Base-by-base conservation (phyloP, 1,284 basidiomycete genomes). In the Spongispora temasekensis region DNA sequence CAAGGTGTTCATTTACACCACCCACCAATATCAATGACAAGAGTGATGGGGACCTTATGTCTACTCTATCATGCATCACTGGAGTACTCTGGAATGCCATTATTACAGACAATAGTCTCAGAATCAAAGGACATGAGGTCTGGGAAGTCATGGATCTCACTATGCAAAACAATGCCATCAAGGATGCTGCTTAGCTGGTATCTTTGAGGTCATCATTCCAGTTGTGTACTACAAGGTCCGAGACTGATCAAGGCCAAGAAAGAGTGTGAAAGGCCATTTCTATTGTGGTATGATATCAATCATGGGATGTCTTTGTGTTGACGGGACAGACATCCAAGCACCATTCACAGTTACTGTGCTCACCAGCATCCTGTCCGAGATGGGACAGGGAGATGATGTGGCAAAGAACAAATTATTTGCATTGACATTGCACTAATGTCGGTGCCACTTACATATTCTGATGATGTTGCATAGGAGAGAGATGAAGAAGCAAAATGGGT, bases 121-220 rank as follows among this genome's bases (percentile, higher is more conserved):
- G 66, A 0, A 58, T 68, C 59, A 65, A 42, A 32, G 51, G 55
- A 1, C 58, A 19, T 28, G 28, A 61, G 3, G 23, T 68, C 31
- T 64, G 64, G 65, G 64, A 71, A 56, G 64, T 68, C 53, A 68
- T 70, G 68, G 71, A 66, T 71, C 4, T 52, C 69, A 15, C 30
- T 44, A 6, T 68, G 69, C 48, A 54, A 58, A 53, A 73, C 71
- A 5, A 68, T 62, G 1, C 65, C 5, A 53, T 69, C 19, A 71
- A 71, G 34, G 69, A 71, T 12, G 42, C 37, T 0, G 66, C 69
- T 0, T 73, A 71, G 32, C 57, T 12, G 70, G 69, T 23, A 52
- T 73, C 37, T 71, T 71, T 34, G 55, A 59, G n/a, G n/a, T n/a
- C n/a, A 50, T 60, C 56, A 51, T 60, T 7, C 32, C 64, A 4